A percentile compares a stretch with the other conserved stretches of the same genome.
Evolutionary conservation across 148 eudicot genomes (phyloP).

Genomic region (Silene conica): DNA sequence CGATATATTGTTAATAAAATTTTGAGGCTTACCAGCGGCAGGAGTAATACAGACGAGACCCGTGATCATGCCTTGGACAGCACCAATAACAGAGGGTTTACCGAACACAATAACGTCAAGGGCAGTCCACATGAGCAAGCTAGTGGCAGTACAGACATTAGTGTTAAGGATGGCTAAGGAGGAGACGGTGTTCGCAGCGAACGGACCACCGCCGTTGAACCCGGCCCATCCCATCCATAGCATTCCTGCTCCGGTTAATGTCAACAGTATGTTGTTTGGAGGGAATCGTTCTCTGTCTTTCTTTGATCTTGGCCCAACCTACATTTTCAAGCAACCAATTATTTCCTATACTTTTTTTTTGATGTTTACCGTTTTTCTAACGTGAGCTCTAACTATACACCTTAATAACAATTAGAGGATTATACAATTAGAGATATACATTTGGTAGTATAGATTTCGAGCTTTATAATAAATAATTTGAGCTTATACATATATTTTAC

Average conservation of each 20-base stretch:
- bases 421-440: too few species aligned
- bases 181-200: slow-evolving; percentile 41
- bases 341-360: too few species aligned
- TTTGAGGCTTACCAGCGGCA: slow-evolving; percentile 40
- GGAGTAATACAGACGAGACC: slow-evolving; percentile 69
- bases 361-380: too few species aligned
- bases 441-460: too few species aligned
- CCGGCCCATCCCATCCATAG: slow-evolving; percentile 75
- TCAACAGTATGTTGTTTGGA: slow-evolving; percentile 51
- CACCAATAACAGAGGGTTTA: slow-evolving; percentile 66
- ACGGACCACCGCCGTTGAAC: slow-evolving; percentile 60
- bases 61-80: slow-evolving; percentile 71
- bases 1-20: too few species aligned
- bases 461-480: too few species aligned
- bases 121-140: slow-evolving; percentile 57
- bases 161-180: slow-evolving; percentile 61
- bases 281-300: slow-evolving; percentile 58
- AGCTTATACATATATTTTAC: too few species aligned
- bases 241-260: slow-evolving; percentile 55
- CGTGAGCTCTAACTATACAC: too few species aligned
- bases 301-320: slow-evolving; percentile 59
- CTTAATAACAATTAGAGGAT: too few species aligned
- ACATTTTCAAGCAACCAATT: background rate
- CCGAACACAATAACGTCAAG: slow-evolving; percentile 49
- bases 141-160: slow-evolving; percentile 52